Conservation (phyloP, 768 basidiomycete genomes). For the Podaxis sp. region DNA sequence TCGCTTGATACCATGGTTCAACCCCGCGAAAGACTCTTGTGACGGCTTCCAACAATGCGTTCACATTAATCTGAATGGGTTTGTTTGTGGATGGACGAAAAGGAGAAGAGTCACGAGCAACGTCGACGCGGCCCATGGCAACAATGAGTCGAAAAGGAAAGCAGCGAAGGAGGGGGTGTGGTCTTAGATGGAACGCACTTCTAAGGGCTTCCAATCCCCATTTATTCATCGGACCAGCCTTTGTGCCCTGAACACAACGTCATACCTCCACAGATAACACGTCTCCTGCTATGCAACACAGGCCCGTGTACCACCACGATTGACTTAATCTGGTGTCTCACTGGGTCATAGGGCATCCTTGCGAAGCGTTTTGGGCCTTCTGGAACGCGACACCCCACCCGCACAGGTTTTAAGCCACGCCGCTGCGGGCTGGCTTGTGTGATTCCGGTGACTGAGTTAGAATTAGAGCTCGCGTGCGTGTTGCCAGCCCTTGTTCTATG, state of each 20-base stretch:
- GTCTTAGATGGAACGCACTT: background rate
- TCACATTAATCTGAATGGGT: background rate
- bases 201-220: background rate
- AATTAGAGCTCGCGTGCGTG: background rate
- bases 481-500: background rate
- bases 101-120: background rate
- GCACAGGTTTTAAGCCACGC: background rate
- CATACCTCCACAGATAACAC: background rate
- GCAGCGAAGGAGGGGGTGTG: background rate
- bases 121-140: background rate
- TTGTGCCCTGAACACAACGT: background rate
- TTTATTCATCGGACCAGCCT: background rate
- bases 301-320: background rate
- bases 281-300: background rate
- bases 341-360: background rate
- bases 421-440: background rate
- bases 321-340: background rate
- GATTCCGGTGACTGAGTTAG: background rate
- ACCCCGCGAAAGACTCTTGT: background rate
- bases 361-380: background rate
- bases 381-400: background rate
- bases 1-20: conserved; percentile 3
- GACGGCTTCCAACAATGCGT: background rate
- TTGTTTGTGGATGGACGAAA: no score
- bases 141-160: background rate